Conservation (phyloP, 1,284 basidiomycete species). For the Xerocomus minutiporus region DNA sequence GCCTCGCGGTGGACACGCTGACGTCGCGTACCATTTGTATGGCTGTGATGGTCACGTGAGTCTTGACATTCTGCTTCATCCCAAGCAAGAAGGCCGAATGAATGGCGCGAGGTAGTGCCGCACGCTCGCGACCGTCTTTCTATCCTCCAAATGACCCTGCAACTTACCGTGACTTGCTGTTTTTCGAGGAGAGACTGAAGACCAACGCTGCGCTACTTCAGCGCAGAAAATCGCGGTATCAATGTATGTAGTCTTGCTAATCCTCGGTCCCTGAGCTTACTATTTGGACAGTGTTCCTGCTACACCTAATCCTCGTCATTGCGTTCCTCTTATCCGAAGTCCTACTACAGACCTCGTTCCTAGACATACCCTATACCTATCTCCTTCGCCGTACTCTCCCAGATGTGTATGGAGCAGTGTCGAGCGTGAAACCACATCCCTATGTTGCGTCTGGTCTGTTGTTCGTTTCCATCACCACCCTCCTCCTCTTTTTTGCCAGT, state of each 20-base stretch:
- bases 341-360: slow-evolving; percentile 61
- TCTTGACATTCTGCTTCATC: not conserved
- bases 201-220: slow-evolving; percentile 83
- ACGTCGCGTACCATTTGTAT: slow-evolving; percentile 29
- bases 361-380: slow-evolving; percentile 59
- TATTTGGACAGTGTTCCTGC: slow-evolving; percentile 61
- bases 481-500: slow-evolving; percentile 93
- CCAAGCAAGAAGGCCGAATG: slow-evolving; percentile 1
- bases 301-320: slow-evolving; percentile 66
- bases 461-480: slow-evolving; percentile 83
- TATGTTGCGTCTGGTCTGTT: slow-evolving; percentile 74
- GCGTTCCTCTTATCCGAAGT: slow-evolving; percentile 71
- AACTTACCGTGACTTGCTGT: slow-evolving; percentile 84
- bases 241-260: slow-evolving; percentile 51
- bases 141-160: slow-evolving; percentile 45
- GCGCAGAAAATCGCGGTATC: slow-evolving; percentile 81
- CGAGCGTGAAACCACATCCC: slow-evolving; percentile 51
- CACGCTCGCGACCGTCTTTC: slow-evolving; percentile 25
- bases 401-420: slow-evolving; percentile 43
- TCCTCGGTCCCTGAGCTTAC: slow-evolving; percentile 10
- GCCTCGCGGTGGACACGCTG: slow-evolving; percentile 24
- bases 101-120: slow-evolving; percentile 37
- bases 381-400: slow-evolving; percentile 48
- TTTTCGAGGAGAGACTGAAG: slow-evolving; percentile 96
- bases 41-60: slow-evolving; percentile 20